phyloP scores from a whole-genome alignment of 83 land plant species.

The Picea mariana region DNA sequence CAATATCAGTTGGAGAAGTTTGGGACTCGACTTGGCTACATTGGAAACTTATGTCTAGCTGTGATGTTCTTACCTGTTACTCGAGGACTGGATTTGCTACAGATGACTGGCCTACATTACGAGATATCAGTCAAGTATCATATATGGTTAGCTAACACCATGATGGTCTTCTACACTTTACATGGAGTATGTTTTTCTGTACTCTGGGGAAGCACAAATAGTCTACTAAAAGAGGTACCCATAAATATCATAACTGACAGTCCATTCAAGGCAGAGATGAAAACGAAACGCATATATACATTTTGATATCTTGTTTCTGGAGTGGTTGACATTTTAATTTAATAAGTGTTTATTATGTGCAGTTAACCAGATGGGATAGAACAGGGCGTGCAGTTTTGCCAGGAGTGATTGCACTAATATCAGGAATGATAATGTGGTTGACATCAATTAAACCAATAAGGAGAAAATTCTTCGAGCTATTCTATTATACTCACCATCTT shows the following conservation, averaged over 20 bases:
- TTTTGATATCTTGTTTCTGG: too few species aligned
- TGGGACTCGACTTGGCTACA: conserved; percentile 57
- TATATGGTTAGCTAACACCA: conserved; percentile 58
- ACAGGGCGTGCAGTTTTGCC: conserved; percentile 52
- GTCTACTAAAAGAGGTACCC: conserved; percentile 26
- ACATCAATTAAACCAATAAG: conserved; percentile 30
- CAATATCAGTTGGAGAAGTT: conserved; percentile 45
- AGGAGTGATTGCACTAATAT: conserved; percentile 35
- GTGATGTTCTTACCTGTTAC: conserved; percentile 65
- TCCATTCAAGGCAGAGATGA: too few species aligned
- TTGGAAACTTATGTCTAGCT: conserved; percentile 55
- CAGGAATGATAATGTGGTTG: conserved; percentile 56
- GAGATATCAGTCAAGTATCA: conserved; percentile 73
- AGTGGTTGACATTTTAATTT: too few species aligned
- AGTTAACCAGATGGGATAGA: conserved; percentile 61
- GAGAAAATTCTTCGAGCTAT: conserved; percentile 52
- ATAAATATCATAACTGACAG: too few species aligned
- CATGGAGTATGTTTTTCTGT: conserved; percentile 49
- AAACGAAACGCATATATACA: too few species aligned
- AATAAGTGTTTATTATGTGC: too few species aligned
- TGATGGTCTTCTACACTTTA: conserved; percentile 38
- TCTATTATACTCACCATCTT: conserved; percentile 72
- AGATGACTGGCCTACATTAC: conserved; percentile 54
- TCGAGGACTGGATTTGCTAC: conserved; percentile 50
- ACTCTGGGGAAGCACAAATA: conserved; percentile 40